Evolutionary conservation across 169 alveolate genomes (phyloP), one percentile per base, ranked within the genome.

Genomic region (Cryptosporidium muris): DNA sequence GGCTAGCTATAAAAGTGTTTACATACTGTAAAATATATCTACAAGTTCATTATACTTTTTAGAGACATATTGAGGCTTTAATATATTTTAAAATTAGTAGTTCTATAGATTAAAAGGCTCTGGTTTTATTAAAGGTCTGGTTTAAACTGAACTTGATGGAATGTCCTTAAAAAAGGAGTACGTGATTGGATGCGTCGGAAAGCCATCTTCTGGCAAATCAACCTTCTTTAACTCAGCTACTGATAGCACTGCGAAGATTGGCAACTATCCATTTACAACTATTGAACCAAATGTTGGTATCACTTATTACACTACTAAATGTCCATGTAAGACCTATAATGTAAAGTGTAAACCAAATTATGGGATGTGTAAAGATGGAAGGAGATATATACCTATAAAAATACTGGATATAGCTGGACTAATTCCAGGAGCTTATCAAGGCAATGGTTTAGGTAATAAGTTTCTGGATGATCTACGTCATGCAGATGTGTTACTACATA

Each of bases 111-210:
- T 25, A 25, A 25, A 25, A 25, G 25, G 25, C 25, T 25, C 25
- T 25, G 25, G 0, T 25, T 25, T 25, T 25, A 25, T 25, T 25
- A 25, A 25, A 25, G 25, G 25, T 25, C 25, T 25, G 25, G 25
- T 25, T 25, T 25, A 25, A 25, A 25, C 25, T 25, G 0, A 25
- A 25, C 25, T 25, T 25, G 25, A 25, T 25, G 25, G 25, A 25
- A 25, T 25, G 25, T 4, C 6, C 40, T 52, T 66, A 45, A 58
- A 56, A 4, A 74, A 74, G 42, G 93, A 91, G 49, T 91, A 90
- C 74, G 81, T 91, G 48, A 81, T 90, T 48, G 93, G 93, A 58
- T 90, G 93, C 68, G 93, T 90, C 43, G 93, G 93, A 7, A 90
- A 90, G 51, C 93, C 93, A 38, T 90, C 93, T 9, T 90, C 93